These are phyloP conservation scores for Trichoderma brevicompactum DNA, from an alignment of 2,329 filamentous ascomycete species.

Conservation along the genomic window DNA sequence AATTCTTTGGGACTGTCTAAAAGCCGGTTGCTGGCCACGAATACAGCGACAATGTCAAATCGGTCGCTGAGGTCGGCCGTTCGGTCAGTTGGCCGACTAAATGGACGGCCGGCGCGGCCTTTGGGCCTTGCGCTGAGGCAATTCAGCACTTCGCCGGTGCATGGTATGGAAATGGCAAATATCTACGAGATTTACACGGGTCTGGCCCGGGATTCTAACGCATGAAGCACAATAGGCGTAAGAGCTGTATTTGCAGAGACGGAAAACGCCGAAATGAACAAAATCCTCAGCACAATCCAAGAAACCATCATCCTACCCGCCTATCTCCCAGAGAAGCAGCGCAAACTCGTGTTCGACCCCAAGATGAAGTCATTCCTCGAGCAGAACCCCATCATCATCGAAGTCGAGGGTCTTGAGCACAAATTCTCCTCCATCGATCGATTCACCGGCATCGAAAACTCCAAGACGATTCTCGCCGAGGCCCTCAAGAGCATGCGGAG, in stretches of 20 bases:
- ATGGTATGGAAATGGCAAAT: conserved; percentile 35
- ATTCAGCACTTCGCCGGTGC: conserved; percentile 41
- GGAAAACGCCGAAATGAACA: conserved; percentile 58
- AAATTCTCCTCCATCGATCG: conserved; percentile 55
- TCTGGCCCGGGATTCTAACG: conserved; percentile 6
- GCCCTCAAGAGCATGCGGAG: conserved; percentile 54
- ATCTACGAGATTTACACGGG: background rate
- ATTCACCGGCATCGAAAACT: conserved; percentile 49
- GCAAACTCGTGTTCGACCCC: conserved; percentile 55
- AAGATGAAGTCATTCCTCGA: conserved; percentile 55
- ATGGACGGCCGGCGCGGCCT: conserved; percentile 13
- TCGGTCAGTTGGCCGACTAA: conserved; percentile 34
- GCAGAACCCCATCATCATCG: conserved; percentile 60
- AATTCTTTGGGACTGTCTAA: conserved; percentile 5
- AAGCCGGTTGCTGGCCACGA: background rate
- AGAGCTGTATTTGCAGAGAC: conserved; percentile 54
- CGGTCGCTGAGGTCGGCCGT: conserved; percentile 36
- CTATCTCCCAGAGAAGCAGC: conserved; percentile 59
- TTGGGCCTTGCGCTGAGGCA: conserved; percentile 27
- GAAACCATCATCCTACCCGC: conserved; percentile 64
- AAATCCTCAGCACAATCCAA: conserved; percentile 57
- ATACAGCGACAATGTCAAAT: conserved; percentile 30
- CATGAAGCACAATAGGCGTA: conserved; percentile 37
- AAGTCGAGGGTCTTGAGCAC: conserved; percentile 61
- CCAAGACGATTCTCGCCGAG: conserved; percentile 43